phyloP scores from a whole-genome alignment of 2,329 filamentous ascomycete genomes.

The Pseudocercospora musae region DNA sequence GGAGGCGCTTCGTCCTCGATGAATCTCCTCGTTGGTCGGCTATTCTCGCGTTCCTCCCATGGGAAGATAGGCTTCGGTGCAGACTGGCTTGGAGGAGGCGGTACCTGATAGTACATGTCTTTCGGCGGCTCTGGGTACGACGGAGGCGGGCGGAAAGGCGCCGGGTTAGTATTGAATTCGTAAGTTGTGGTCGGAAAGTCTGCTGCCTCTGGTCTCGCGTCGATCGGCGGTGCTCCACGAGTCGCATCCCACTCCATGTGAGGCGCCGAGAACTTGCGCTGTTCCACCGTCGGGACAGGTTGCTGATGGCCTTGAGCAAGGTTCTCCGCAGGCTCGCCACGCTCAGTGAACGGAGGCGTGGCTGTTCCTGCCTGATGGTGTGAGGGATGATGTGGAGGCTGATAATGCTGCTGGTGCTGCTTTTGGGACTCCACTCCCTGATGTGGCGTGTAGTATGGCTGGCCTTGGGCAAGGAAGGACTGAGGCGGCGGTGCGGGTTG shows the following conservation, averaged over 20 bases:
- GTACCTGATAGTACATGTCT: constrained; percentile 85
- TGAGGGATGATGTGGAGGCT: constrained; percentile 9
- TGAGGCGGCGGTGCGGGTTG: constrained; percentile 20
- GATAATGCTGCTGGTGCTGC: not conserved
- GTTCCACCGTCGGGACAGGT: constrained; percentile 45
- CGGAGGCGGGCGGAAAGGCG: constrained; percentile 72
- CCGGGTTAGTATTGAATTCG: constrained; percentile 72
- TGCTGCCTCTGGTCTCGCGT: constrained; percentile 78
- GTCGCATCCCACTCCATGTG: constrained; percentile 61
- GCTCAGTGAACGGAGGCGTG: constrained; percentile 41
- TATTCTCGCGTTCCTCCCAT: constrained; percentile 72
- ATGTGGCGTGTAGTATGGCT: not conserved
- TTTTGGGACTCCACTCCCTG: not conserved
- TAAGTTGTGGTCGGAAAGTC: constrained; percentile 80
- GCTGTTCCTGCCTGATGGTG: constrained; percentile 12
- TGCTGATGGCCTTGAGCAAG: constrained; percentile 43
- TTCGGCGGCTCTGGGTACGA: constrained; percentile 79
- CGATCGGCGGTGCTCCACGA: constrained; percentile 54
- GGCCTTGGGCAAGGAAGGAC: not conserved
- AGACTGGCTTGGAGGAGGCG: constrained; percentile 53
- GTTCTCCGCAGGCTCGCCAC: constrained; percentile 42
- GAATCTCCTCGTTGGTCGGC: constrained; percentile 65
- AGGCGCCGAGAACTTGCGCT: constrained; percentile 56
- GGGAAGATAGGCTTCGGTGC: constrained; percentile 73
- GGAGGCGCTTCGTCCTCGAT: constrained; percentile 47